Conservation (phyloP, 2,329 filamentous ascomycete genomes). For the Dichotomopilus funicola region DNA sequence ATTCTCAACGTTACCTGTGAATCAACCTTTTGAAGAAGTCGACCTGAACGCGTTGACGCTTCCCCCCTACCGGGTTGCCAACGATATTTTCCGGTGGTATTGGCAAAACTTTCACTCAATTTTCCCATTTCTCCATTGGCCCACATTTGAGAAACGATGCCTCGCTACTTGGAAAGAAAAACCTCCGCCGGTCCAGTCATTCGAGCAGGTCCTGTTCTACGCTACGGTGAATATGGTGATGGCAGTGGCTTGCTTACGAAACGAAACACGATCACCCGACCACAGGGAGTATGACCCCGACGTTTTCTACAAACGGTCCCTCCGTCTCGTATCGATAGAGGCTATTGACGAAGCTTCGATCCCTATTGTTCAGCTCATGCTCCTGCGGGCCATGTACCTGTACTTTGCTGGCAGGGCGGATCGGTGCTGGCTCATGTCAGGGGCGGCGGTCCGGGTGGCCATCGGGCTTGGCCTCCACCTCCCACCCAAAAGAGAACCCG, state of each 20-base stretch:
- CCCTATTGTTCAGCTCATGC: conserved; percentile 26
- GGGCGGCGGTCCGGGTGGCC: conserved; percentile 27
- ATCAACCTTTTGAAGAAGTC: conserved; percentile 1
- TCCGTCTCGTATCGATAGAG: conserved; percentile 24
- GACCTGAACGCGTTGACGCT: conserved; percentile 9
- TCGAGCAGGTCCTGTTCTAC: conserved; percentile 18
- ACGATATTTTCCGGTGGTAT: conserved; percentile 14
- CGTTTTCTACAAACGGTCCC: conserved; percentile 27
- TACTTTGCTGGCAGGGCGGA: conserved; percentile 26
- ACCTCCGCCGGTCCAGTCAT: not conserved
- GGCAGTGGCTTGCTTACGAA: conserved; percentile 27
- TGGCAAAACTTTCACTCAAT: conserved; percentile 17
- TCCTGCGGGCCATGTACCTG: conserved; percentile 27
- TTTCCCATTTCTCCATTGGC: conserved; percentile 18
- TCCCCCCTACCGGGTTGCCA: conserved; percentile 10
- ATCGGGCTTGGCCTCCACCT: conserved; percentile 26
- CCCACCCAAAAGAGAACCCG: not conserved
- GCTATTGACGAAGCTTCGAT: conserved; percentile 24
- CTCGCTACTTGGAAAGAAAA: conserved; percentile 9
- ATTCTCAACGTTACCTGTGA: conserved; percentile 1
- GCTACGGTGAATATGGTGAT: conserved; percentile 28
- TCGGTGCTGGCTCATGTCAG: conserved; percentile 28
- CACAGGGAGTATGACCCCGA: conserved; percentile 17
- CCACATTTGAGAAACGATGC: conserved; percentile 14
- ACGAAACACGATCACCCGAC: conserved; percentile 2